Evolutionary conservation across 2,329 filamentous ascomycete species (phyloP).

Genomic region (Periconia digitata): DNA sequence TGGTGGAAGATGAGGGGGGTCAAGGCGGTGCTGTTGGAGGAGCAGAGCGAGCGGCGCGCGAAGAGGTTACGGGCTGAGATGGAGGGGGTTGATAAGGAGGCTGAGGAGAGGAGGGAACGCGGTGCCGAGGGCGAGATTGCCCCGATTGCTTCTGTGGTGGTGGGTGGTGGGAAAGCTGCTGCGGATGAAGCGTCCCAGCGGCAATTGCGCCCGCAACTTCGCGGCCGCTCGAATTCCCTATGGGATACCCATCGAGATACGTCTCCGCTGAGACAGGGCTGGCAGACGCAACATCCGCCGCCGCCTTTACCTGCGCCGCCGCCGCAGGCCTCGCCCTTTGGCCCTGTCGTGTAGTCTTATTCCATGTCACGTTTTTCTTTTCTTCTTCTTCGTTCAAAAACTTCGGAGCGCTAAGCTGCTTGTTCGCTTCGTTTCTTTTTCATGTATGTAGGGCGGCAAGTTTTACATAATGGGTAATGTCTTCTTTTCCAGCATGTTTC

Average conservation of each 20-base stretch:
- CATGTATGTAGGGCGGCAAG: too few species aligned
- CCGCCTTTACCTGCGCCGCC: too few species aligned
- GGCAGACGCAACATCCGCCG: background rate
- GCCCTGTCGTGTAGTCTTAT: background rate
- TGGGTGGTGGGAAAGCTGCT: background rate
- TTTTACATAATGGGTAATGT: too few species aligned
- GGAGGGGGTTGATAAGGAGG: slow-evolving; percentile 5
- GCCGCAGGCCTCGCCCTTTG: background rate
- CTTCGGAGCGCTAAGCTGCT: too few species aligned
- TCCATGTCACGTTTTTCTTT: too few species aligned
- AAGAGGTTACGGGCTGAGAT: slow-evolving; percentile 13
- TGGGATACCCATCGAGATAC: background rate
- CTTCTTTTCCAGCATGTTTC: too few species aligned
- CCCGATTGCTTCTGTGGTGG: too few species aligned
- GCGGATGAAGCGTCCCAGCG: too few species aligned
- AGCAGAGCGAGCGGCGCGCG: slow-evolving; percentile 29
- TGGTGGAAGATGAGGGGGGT: slow-evolving; percentile 37
- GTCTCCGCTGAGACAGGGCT: background rate
- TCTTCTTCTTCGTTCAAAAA: too few species aligned
- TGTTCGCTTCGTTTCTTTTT: too few species aligned
- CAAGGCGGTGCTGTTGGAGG: slow-evolving; percentile 35
- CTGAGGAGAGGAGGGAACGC: background rate
- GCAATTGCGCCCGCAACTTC: background rate
- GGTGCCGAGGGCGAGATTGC: background rate
- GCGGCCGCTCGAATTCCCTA: background rate